Evolutionary conservation across 805 yeast species (phyloP).

Genomic region (Metschnikowia borealis): DNA sequence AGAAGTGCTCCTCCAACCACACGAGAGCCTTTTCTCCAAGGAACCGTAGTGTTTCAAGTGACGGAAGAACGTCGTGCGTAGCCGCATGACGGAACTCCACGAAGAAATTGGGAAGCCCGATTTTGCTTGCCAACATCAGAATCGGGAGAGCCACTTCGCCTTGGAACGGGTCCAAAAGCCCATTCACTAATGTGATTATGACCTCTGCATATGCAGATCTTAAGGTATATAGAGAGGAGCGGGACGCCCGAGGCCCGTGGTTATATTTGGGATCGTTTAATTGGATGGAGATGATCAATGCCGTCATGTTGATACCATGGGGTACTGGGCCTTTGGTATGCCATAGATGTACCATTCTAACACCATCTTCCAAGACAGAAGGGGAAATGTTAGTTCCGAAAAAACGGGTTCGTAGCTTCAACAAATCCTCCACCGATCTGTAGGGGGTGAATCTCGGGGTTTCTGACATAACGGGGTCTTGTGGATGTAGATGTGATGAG

Average conservation of each 20-base stretch:
- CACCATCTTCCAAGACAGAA: conserved; percentile 5
- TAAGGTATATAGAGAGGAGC: conserved; percentile 20
- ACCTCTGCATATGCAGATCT: conserved; percentile 63
- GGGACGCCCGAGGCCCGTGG: not conserved
- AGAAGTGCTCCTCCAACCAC: conserved; percentile 75
- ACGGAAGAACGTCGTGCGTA: conserved; percentile 84
- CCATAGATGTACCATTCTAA: conserved; percentile 44
- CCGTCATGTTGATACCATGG: conserved; percentile 67
- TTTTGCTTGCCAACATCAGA: conserved; percentile 62
- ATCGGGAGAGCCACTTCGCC: conserved; percentile 75
- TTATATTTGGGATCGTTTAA: conserved; percentile 35
- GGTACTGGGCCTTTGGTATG: conserved; percentile 62
- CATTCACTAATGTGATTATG: conserved; percentile 83
- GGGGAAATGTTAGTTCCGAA: conserved; percentile 1
- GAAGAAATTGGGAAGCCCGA: conserved; percentile 71
- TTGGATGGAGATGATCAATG: conserved; percentile 49
- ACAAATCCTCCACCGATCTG: conserved; percentile 8
- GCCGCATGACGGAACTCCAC: conserved; percentile 89
- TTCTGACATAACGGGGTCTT: not conserved
- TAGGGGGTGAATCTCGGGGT: conserved; percentile 10
- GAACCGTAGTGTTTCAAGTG: conserved; percentile 61
- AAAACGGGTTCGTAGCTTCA: conserved; percentile 9
- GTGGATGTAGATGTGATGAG: not conserved
- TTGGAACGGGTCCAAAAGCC: conserved; percentile 82
- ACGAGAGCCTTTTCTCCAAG: conserved; percentile 56